Base-by-base conservation (phyloP, 202 grass and related monocot species). In the Brachypodium distachyon region DNA sequence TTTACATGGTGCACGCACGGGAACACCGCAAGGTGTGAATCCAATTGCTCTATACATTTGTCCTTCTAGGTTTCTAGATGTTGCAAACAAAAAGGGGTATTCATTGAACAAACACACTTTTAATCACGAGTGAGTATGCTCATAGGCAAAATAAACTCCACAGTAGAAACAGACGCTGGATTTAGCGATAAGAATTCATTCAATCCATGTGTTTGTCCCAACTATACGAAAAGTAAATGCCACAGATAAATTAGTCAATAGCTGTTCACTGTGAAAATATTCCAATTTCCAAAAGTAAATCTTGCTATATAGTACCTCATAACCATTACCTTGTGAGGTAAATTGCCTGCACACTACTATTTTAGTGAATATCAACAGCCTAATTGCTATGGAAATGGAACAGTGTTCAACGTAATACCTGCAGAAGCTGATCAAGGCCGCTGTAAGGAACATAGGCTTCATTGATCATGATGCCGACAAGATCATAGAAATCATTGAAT, bases 401-500 rank as follows among this genome's bases (percentile, higher is more conserved):
- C 33, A 34, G 8, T 41, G 13, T 41, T 39, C 26, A 57, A 59
- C 31, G 3, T 29, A 59, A 28, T 76, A 76, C 73, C 73, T 76
- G 57, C 13, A 16, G 57, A 6, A 77, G 23, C 19, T 27, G 28
- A 50, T 61, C 0, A 60, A 26, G 42, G 2, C 63, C 22, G 10
- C 26, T 41, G 51, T 17, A 8, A 14, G 73, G 42, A 77, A 47
- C 4, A 26, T 62, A 77, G 29, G 2, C 26, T 23, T 4, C 42
- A 77, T 9, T 21, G 21, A 6, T 14, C 0, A 0, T 62, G 41
- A 37, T 21, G 26, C 42, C 73, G 0, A 50, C 28, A 12, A 63
- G 29, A 77, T 10, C 73, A 63, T 12, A 77, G 28, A 77, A 50
- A 50, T 77, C 73, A 37, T 77, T 63, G 73, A 63, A 77, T 23